A percentile compares a stretch with the other conserved stretches of the same genome.
These are phyloP conservation scores for Trifolium pratense DNA, from an alignment of 306 rosid species.

Conservation along the genomic window DNA sequence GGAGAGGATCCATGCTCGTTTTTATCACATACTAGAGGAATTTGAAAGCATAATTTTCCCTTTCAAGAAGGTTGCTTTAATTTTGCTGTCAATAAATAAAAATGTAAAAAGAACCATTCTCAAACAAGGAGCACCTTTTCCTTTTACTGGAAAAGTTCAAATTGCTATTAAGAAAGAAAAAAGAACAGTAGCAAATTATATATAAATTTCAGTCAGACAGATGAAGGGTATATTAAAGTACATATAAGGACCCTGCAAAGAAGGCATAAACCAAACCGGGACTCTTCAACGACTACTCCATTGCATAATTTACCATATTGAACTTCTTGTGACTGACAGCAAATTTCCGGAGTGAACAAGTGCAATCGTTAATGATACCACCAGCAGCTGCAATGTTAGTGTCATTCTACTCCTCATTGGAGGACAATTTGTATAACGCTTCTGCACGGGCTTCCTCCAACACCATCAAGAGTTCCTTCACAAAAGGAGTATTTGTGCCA, in stretches of 20 bases:
- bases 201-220: not conserved
- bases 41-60: not conserved
- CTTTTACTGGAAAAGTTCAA: not conserved
- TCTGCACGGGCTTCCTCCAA: conserved; percentile 93
- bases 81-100: not conserved
- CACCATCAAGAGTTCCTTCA: conserved; percentile 71
- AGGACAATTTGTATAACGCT: conserved; percentile 66
- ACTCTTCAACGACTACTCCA: not conserved
- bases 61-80: not conserved
- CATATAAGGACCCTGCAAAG: not conserved
- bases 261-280: not conserved
- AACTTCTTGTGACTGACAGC: not conserved
- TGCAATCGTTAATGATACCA: conserved; percentile 19
- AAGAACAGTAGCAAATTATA: not conserved
- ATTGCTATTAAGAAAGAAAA: not conserved
- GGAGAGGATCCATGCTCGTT: too few relatives aligned
- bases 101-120: not conserved
- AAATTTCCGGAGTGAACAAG: not conserved
- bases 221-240: not conserved
- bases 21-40: not conserved
- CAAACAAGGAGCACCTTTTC: not conserved
- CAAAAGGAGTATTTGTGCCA: conserved; percentile 73
- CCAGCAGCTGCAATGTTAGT: not conserved
- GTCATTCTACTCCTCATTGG: conserved; percentile 37
- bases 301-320: not conserved